phyloP scores from a whole-genome alignment of 2,329 filamentous ascomycete genomes.

The Alternaria postmessia region DNA sequence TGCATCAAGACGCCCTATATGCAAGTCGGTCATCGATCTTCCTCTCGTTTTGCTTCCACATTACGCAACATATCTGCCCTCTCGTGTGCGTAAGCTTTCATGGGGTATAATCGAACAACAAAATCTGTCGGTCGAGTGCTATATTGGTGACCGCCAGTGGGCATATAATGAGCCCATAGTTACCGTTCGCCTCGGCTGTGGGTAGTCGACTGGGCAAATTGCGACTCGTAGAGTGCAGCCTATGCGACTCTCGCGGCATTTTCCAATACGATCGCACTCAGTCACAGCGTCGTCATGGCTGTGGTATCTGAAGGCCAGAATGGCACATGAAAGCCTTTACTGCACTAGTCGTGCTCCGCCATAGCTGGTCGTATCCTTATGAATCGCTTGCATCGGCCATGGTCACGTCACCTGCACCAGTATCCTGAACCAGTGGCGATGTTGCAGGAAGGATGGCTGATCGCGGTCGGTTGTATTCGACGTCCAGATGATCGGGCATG shows the following conservation, averaged over 20 bases:
- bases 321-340: background rate
- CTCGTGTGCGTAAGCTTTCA: background rate
- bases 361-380: background rate
- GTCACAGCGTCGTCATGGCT: background rate
- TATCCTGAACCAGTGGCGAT: slow-evolving; percentile 33
- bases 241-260: background rate
- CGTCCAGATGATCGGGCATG: slow-evolving; percentile 51
- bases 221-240: slow-evolving; percentile 2
- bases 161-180: background rate
- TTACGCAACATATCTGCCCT: background rate
- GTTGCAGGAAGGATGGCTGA: slow-evolving; percentile 41
- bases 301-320: background rate
- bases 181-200: background rate
- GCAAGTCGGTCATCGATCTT: slow-evolving; percentile 4
- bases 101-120: slow-evolving; percentile 6
- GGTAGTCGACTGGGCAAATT: background rate
- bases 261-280: background rate
- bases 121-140: background rate
- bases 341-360: slow-evolving; percentile 2
- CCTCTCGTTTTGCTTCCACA: background rate
- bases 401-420: slow-evolving; percentile 37
- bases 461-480: slow-evolving; percentile 43
- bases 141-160: background rate
- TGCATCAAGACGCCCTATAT: slow-evolving; percentile 5
- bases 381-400: slow-evolving; percentile 42